A percentile compares a stretch with the other conserved stretches of the same genome.
These are phyloP conservation scores for Ilyonectria robusta DNA, from an alignment of 2,329 filamentous ascomycete species.

Conservation along the genomic window DNA sequence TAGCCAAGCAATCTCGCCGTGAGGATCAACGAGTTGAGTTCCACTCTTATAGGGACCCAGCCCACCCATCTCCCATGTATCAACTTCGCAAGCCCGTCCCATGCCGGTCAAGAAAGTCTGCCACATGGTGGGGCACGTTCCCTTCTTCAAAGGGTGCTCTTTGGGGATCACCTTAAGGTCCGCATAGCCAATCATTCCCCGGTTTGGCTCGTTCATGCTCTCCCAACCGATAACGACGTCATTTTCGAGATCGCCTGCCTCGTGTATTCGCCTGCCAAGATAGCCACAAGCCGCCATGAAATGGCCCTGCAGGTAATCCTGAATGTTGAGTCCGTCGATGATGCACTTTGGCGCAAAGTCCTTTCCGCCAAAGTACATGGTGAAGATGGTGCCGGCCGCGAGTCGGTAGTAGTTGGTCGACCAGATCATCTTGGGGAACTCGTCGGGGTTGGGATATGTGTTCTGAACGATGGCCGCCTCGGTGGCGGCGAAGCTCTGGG, in stretches of 20 bases:
- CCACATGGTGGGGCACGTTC: slow-evolving; percentile 93
- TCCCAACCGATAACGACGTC: slow-evolving; percentile 96
- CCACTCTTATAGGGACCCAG: slow-evolving; percentile 94
- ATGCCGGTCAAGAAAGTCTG: slow-evolving; percentile 94
- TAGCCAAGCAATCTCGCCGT: slow-evolving; percentile 89
- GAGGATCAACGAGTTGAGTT: slow-evolving; percentile 85
- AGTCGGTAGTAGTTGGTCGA: slow-evolving; percentile 95
- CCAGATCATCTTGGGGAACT: slow-evolving; percentile 99
- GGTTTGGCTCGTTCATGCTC: slow-evolving; percentile 94
- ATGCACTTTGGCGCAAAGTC: slow-evolving; percentile 97
- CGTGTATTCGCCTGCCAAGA: slow-evolving; percentile 86
- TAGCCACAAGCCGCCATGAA: slow-evolving; percentile 86
- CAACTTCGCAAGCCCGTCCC: slow-evolving; percentile 89
- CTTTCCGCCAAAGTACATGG: slow-evolving; percentile 90
- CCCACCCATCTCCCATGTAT: slow-evolving; percentile 93
- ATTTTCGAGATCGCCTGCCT: slow-evolving; percentile 90
- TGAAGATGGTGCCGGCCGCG: slow-evolving; percentile 91
- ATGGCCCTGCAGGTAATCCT: slow-evolving; percentile 92
- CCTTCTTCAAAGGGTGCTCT: slow-evolving; percentile 92
- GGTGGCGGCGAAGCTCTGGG: slow-evolving; percentile 85
- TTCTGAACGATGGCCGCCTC: slow-evolving; percentile 97
- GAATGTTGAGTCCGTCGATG: slow-evolving; percentile 94
- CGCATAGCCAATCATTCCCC: slow-evolving; percentile 85
- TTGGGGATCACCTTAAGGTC: slow-evolving; percentile 86
- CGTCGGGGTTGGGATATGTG: slow-evolving; percentile 85